Evolutionary conservation across 495 filamentous ascomycete species (phyloP), one percentile per base, ranked within the genome.

Genomic region (Aspergillus indologenus): DNA sequence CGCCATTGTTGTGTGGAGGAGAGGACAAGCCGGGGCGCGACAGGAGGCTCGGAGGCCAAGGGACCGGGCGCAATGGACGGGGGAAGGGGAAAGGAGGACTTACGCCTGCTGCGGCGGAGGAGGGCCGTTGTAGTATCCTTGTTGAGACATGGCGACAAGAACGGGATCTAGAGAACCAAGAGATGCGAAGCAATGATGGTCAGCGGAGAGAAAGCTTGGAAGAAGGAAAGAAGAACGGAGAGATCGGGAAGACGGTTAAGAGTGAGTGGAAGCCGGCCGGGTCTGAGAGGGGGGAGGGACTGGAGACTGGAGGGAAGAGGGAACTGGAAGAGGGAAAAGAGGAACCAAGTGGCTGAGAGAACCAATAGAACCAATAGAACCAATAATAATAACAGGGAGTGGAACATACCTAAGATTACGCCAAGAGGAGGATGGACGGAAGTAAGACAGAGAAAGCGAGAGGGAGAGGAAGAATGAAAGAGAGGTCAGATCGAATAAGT

Each of bases 101-200:
- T 65, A 66, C 65, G 66, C 59, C 60, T 68, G 67, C 44, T 63
- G 67, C 54, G 65, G 69, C 22, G 60, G 63, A 48, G 64, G 66
- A 53, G 65, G 62, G 23, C 63, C 63, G 60, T 54, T 59, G 62
- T 69, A 69, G 58, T 61, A 64, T 21, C 34, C 34, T 40, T 57
- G 58, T 20, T 58, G 52, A 43, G 65, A 47, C 62, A 65, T 67
- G 56, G 34, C 60, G 57, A 45, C 50, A 55, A 44, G 50, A 15
- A 22, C 23, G 29, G 26, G 11, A 50, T 29, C 48, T 51, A 12
- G 15, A 19, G 22, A 23, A 40, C 34, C 34, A 44, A 49, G 23
- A 31, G 44, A 49, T 14, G 12, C 15, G 48, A 56, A 53, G 53
- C 51, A 50, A 45, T 44, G 22, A 45, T 19, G 31, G 53, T 47